Evolutionary conservation across 1,284 basidiomycete genomes (phyloP), one percentile per base, ranked within the genome.

Genomic region (Vanrija sp.): DNA sequence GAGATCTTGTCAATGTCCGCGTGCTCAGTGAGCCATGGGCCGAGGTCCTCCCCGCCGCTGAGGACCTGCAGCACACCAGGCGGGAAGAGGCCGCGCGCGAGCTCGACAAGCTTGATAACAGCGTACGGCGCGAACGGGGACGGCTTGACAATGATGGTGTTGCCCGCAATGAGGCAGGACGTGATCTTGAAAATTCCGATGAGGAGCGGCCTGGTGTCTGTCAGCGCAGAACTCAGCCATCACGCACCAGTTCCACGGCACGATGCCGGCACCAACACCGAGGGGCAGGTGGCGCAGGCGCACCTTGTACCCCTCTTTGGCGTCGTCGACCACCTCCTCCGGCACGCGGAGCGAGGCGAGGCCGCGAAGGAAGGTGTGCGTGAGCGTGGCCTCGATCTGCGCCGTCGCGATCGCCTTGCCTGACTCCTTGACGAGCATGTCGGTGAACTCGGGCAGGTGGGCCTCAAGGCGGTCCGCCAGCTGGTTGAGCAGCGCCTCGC

Each of bases 61-160:
- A 98, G 85, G 50, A 96, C 83, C 76, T 98, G 98, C 73, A 98
- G 85, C 46, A 97, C 94, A 50, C 96, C 96, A 47, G 89, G 85
- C 10, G 96, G 95, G 52, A 98, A 53, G 51, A 57, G 47, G 14
- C 7, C 80, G 34, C 94, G 93, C 9, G 93, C 94, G 53, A 91
- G 85, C 51, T 83, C 82, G 12, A 86, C 85, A 23, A 96, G 83
- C 87, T 74, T 96, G 18, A 98, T 83, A 12, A 87, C 86, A 38
- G 91, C 91, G 78, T 91, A 96, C 0, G 96, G 95, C 0, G 95
- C 93, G 78, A 98, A 96, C 0, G 92, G 84, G 1, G 96, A 88
- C 2, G 94, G 93, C 72, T 98, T 98, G 76, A 98, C 86, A 52
- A 99, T 93, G 2, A 86, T 83, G 0, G 94, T 97, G 75, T 95